A percentile compares a stretch with the other conserved stretches of the same genome.
These are phyloP conservation scores for Paracamarosporium sp. DNA, from an alignment of 2,329 filamentous ascomycete species.

Conservation along the genomic window DNA sequence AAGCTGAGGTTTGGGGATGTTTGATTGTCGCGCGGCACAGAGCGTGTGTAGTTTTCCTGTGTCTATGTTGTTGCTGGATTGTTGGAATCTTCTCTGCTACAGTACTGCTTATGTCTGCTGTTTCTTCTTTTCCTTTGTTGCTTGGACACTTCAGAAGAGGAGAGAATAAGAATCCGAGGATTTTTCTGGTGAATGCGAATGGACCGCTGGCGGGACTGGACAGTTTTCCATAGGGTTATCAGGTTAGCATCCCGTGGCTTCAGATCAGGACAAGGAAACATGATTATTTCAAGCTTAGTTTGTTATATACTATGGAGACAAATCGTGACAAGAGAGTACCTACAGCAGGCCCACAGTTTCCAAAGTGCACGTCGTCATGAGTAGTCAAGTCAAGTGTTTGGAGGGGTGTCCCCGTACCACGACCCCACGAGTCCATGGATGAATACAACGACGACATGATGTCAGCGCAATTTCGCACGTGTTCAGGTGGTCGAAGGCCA, in stretches of 20 bases:
- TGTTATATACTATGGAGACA: neutral
- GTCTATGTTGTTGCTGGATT: conserved; percentile 7
- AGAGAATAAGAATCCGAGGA: conserved; percentile 1
- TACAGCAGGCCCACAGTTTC: too few species aligned
- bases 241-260: conserved; percentile 26
- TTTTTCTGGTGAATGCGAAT: conserved; percentile 21
- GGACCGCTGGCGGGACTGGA: conserved; percentile 1
- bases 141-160: neutral
- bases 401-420: neutral
- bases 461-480: conserved; percentile 3
- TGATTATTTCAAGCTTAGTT: conserved; percentile 18
- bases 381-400: too few species aligned
- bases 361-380: too few species aligned
- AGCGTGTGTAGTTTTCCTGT: conserved; percentile 22
- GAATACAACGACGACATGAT: neutral
- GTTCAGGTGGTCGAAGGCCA: conserved; percentile 1
- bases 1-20: conserved; percentile 19
- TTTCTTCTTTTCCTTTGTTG: conserved; percentile 19
- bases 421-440: neutral
- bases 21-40: conserved; percentile 9
- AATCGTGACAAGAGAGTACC: too few species aligned
- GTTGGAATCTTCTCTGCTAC: conserved; percentile 10
- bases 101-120: conserved; percentile 17
- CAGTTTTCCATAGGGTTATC: conserved; percentile 1
- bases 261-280: conserved; percentile 36